phyloP scores from a whole-genome alignment of 164 flowering plant species.

The Buxus sempervirens region DNA sequence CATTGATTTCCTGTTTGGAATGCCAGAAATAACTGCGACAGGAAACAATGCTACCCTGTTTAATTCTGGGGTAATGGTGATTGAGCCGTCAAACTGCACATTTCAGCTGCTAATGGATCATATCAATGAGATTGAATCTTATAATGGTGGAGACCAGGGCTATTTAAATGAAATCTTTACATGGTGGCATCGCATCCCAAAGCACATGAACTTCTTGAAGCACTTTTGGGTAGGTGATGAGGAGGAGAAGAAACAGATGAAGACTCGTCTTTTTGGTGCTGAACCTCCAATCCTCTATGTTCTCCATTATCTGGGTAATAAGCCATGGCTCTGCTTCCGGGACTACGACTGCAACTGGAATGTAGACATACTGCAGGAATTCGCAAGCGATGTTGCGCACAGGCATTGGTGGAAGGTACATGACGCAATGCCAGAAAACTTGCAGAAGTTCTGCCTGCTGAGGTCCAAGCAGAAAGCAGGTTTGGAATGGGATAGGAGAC shows the following conservation, averaged over 20 bases:
- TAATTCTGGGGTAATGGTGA: slow-evolving; percentile 91
- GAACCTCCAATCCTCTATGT: slow-evolving; percentile 86
- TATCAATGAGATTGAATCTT: slow-evolving; percentile 79
- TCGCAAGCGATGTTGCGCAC: slow-evolving; percentile 88
- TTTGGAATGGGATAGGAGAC: slow-evolving; percentile 88
- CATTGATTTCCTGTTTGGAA: slow-evolving; percentile 76
- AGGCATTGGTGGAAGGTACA: slow-evolving; percentile 89
- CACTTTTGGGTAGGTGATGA: slow-evolving; percentile 87
- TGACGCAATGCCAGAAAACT: slow-evolving; percentile 77
- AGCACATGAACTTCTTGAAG: slow-evolving; percentile 88
- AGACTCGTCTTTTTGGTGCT: slow-evolving; percentile 69
- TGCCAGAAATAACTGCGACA: slow-evolving; percentile 85
- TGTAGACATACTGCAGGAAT: slow-evolving; percentile 69
- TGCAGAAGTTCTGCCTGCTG: slow-evolving; percentile 74
- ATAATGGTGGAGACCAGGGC: slow-evolving; percentile 96
- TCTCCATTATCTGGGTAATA: slow-evolving; percentile 77
- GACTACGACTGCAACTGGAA: slow-evolving; percentile 97
- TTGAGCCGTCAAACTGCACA: slow-evolving; percentile 90
- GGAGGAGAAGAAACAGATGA: slow-evolving; percentile 58
- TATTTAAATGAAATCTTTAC: slow-evolving; percentile 85
- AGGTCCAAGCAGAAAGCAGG: slow-evolving; percentile 84
- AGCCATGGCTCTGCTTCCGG: slow-evolving; percentile 95
- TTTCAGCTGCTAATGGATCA: slow-evolving; percentile 83
- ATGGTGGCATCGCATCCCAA: slow-evolving; percentile 97
- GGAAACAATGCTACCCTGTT: slow-evolving; percentile 89